Percentiles rank a stretch among this genome's conserved stretches.
Conservation (phyloP, 2,329 filamentous ascomycete species). For the Alternaria longipes region DNA sequence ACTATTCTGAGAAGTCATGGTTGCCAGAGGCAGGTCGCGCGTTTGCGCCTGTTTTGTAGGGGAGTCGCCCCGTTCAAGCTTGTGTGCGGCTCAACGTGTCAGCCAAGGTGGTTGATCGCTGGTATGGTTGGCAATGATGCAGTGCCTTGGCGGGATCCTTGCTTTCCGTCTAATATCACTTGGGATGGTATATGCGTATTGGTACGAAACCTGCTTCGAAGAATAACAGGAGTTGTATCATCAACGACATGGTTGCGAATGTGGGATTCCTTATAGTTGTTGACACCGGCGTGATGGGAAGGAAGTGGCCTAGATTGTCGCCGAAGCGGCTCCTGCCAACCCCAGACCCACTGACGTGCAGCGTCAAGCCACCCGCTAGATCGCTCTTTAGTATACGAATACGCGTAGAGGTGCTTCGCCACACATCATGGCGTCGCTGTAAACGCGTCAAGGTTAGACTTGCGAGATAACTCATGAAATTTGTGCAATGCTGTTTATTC, state of each 20-base stretch:
- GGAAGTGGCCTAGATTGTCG: conserved; percentile 13
- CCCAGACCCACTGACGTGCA: conserved; percentile 19
- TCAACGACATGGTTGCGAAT: conserved; percentile 14
- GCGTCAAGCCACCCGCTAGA: conserved; percentile 12
- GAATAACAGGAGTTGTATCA: neutral
- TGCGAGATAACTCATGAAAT: neutral
- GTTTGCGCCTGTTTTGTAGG: conserved; percentile 12
- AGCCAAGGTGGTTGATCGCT: conserved; percentile 25
- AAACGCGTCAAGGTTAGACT: conserved; percentile 1
- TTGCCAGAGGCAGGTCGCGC: neutral
- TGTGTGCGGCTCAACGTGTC: conserved; percentile 14
- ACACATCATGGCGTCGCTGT: neutral
- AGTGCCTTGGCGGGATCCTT: conserved; percentile 28
- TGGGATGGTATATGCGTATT: conserved; percentile 7
- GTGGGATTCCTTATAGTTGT: conserved; percentile 11
- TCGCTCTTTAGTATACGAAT: conserved; percentile 3
- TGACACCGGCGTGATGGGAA: conserved; percentile 3
- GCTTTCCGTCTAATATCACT: conserved; percentile 14
- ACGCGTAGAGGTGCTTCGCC: conserved; percentile 7
- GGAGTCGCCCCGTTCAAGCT: conserved; percentile 1
- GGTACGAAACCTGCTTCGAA: conserved; percentile 13
- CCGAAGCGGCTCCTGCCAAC: conserved; percentile 10
- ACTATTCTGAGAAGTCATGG: conserved; percentile 34
- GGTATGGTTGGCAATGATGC: conserved; percentile 18
- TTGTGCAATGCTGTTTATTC: neutral